Base-by-base conservation (phyloP, 345 rosid species). In the Viola odorata region DNA sequence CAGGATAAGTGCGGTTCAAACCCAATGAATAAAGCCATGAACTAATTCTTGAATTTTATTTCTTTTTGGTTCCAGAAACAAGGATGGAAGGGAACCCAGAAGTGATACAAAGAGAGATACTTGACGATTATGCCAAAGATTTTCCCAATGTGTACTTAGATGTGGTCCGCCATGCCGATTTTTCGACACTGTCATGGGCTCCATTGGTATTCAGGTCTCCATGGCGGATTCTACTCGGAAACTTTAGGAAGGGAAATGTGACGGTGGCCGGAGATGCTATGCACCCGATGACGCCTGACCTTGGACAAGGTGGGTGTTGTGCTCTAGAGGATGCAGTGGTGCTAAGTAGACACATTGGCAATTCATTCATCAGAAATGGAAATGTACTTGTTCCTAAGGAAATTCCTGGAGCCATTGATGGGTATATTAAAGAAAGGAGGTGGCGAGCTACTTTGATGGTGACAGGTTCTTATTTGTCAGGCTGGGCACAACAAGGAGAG, bases 211-310 rank as follows among this genome's bases (percentile, higher is more conserved):
- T 63, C 6, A 62, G 79, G 59, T 17, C 58, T 12, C 86, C 81
- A 0, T 80, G 84, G 84, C 36, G 64, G 37, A 45, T 81, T 5
- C 5, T 79, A 1, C 44, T 74, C 1, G 77, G 73, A 39, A 81
- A 62, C 6, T 49, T 81, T n/a, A 73, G 74, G 57, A 70, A 59
- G 45, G 75, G 66, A 3, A 80, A 74, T 56, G 15, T 81, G 3
- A 76, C 80, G 0, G 69, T 81, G 12, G 84, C 71, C 0, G 85
- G 85, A 0, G 83, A 81, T 9, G 88, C 88, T 14, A 80, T 83
- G 73, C 88, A 83, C 45, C 82, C 82, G 8, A 81, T 73, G 82
- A 84, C 80, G 0, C 85, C 84, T 12, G 80, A 84, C 11, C 63
- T 80, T 1, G 84, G 72, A 3, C 83, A 84, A 63, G 88, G 88